phyloP scores from a whole-genome alignment of 495 filamentous ascomycete species.

The Penicillium odoratum region DNA sequence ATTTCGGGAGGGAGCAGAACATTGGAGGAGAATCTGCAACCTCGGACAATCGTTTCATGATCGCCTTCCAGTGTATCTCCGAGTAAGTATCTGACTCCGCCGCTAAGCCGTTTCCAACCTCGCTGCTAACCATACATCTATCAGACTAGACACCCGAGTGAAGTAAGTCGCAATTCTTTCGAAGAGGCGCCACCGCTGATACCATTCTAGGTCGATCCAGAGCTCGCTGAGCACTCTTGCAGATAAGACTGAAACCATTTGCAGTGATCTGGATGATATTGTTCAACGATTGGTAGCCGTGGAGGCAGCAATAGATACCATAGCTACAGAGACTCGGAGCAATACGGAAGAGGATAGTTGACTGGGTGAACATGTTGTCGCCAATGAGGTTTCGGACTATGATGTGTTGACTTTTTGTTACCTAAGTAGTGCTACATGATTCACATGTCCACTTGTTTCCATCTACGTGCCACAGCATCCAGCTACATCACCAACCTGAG shows the following conservation, averaged over 20 bases:
- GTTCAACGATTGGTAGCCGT: neutral
- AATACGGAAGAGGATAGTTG: neutral
- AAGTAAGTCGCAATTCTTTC: neutral
- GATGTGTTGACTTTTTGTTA: neutral
- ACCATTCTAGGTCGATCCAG: neutral
- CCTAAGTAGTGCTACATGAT: neutral
- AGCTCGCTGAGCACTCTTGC: conserved; percentile 1
- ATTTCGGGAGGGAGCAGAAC: neutral
- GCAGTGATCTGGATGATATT: neutral
- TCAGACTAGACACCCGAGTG: neutral
- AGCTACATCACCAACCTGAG: neutral
- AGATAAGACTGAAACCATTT: neutral
- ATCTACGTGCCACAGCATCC: neutral
- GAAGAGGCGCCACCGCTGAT: neutral
- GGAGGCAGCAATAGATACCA: neutral
- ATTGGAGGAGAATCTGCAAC: neutral
- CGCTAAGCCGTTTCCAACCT: neutral
- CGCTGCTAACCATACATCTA: neutral
- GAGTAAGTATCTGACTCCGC: neutral
- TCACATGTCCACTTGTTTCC: neutral
- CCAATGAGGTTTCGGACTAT: neutral
- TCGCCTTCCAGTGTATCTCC: neutral
- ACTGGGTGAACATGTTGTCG: neutral
- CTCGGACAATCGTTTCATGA: neutral
- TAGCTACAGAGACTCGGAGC: neutral